Evolutionary conservation across 768 basidiomycete genomes (phyloP), one percentile per base, ranked within the genome.

Genomic region (Lentinus brumalis): DNA sequence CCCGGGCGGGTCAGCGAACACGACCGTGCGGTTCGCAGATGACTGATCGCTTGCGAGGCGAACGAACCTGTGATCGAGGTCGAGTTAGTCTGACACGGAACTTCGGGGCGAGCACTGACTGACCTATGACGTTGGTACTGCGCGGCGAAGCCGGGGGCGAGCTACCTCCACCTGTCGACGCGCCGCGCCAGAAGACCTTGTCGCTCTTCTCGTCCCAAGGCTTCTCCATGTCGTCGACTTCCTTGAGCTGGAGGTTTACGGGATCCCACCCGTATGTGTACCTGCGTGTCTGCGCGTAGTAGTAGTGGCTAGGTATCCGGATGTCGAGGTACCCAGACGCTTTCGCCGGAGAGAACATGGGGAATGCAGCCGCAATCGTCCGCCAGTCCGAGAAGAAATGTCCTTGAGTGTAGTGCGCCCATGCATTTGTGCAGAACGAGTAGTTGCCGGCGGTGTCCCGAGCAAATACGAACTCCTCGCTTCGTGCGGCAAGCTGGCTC

Each of bases 381-480:
- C 96, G 81, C 92, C 94, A 97, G 74, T 99, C 96, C 16, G 92
- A 93, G 83, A 97, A 98, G 75, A 97, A 98, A 74, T 94, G 95
- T 11, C 96, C 95, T 71, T 98, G 97, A 31, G 83, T 82, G 69
- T 91, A 87, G 66, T 89, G 94, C 18, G 90, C 87, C 76, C 92
- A 89, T 0, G 96, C 94, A 38, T 85, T 78, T 35, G 76, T 69
- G 74, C 97, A 99, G 70, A 91, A 95, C 69, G 96, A 87, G 62
- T 85, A 81, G 5, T 79, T 77, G 53, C 85, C 79, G n/a, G 91
- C 86, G 10, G 87, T 86, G 2, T 75, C 74, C 31, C 75, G 65
- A 12, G 78, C 77, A 72, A 98, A 98, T 0, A 71, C 67, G 68
- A 94, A 89, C 60, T 89, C 86, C 26, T 80, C 73, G 74, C 42